Base-by-base conservation (phyloP, 441 rosid genomes). In the Arabidopsis lyrata region DNA sequence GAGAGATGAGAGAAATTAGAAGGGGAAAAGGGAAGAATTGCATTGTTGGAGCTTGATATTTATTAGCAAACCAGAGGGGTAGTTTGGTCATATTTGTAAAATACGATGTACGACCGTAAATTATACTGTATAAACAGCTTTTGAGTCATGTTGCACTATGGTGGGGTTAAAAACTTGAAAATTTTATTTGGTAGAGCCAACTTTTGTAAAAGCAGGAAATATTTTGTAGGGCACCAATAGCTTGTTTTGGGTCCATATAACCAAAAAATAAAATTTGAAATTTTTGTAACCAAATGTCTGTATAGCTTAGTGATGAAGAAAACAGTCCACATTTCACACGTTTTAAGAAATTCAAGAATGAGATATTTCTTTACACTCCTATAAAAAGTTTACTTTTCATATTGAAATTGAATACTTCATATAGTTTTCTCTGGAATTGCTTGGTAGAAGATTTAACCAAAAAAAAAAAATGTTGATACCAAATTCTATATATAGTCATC, bases 1-100 rank as follows among this genome's bases (percentile, higher is more conserved):
- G 77, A 77, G 24, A 73, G 83, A 52, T 68, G 78, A 80, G 82
- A 78, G 67, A 77, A 77, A 83, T 50, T 48, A 88, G 88, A 74
- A 89, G 92, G 70, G 86, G 83, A 88, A 90, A 83, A 94, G 96
- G 97, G 98, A 90, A 87, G 96, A 91, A 86, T 69, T 81, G 97
- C 88, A 76, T 82, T 70, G 66, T 76, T 29, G 86, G 86, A 66
- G 89, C n/a, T 44, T 77, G 57, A 22, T 86, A 94, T 91, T 91
- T 94, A 94, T 77, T 65, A 87, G 31, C 81, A 44, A 69, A n/a
- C 4, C 7, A 2, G 38, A 54, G 8, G 78, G 80, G 78, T 58
- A 81, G 52, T 79, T 73, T 76, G 11, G 84, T 85, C 29, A 49
- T 47, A 49, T 27, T 49, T 14, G 15, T 3, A 32, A 56, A 65